Evolutionary conservation across 2,329 filamentous ascomycete genomes (phyloP).

Genomic region (Epichloe coenophiala): DNA sequence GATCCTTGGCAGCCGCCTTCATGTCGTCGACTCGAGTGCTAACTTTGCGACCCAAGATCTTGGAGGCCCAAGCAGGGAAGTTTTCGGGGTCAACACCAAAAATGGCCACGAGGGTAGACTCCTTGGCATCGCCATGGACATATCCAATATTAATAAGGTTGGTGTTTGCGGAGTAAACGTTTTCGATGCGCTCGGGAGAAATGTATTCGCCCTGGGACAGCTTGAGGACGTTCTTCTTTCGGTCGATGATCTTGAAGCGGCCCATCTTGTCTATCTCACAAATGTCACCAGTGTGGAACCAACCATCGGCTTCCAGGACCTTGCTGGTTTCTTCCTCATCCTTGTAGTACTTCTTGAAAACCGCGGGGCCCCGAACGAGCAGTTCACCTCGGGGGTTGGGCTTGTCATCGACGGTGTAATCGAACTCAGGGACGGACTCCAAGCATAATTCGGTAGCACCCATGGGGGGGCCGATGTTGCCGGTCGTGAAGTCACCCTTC

Average conservation of each 20-base stretch:
- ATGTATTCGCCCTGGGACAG: slow-evolving; percentile 96
- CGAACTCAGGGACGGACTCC: slow-evolving; percentile 82
- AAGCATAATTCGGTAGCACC: slow-evolving; percentile 63
- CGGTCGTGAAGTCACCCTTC: slow-evolving; percentile 55
- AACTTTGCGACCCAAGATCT: slow-evolving; percentile 58
- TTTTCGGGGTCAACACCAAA: slow-evolving; percentile 77
- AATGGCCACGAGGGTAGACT: slow-evolving; percentile 71
- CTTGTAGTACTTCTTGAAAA: slow-evolving; percentile 83
- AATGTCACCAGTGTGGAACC: slow-evolving; percentile 96
- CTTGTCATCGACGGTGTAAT: slow-evolving; percentile 78
- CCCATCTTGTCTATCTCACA: slow-evolving; percentile 72
- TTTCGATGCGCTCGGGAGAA: slow-evolving; percentile 92
- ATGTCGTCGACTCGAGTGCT: slow-evolving; percentile 52
- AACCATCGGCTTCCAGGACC: slow-evolving; percentile 72
- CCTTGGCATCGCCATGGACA: slow-evolving; percentile 77
- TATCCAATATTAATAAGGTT: slow-evolving; percentile 68
- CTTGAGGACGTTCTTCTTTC: slow-evolving; percentile 98
- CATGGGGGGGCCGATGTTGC: slow-evolving; percentile 70
- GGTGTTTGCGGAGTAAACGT: slow-evolving; percentile 74
- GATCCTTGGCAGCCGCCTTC: slow-evolving; percentile 51
- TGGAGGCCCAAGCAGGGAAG: slow-evolving; percentile 71
- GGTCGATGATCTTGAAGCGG: slow-evolving; percentile 86
- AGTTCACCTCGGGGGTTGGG: slow-evolving; percentile 79
- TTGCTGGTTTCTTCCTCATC: slow-evolving; percentile 79
- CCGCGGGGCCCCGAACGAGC: slow-evolving; percentile 62